Evolutionary conservation across 1,284 basidiomycete genomes (phyloP), one percentile per base, ranked within the genome.

Genomic region (Termitomyces sp.): DNA sequence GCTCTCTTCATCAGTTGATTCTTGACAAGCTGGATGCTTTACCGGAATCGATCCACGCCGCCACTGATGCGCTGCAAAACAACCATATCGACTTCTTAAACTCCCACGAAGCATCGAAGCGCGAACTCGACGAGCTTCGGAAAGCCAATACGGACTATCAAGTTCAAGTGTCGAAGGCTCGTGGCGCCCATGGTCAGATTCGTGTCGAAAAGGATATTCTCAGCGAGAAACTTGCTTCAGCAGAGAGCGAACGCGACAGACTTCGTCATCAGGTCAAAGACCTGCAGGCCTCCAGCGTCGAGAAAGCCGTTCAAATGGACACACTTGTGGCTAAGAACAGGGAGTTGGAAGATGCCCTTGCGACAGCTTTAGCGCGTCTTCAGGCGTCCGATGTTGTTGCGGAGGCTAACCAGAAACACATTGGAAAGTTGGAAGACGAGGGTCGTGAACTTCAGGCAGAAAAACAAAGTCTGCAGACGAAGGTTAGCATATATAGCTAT

Each of bases 161-260:
- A 61, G 71, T 83, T 21, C 83, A 89, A 60, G 63, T 91, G 8
- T 78, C 79, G 4, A 89, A 87, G 68, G 86, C 88, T 40, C 83
- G 88, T 45, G 80, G 80, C 16, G 80, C 81, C 14, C 84, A 89
- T 61, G 87, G 87, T 3, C 84, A 87, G 63, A 77, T 86, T 9
- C 81, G 86, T n/a, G 86, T 86, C 18, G 88, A 91, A 72, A 90
- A 90, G 69, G 88, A 90, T 51, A 71, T 79, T 43, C 65, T 89
- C 33, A 68, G 62, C 35, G 85, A 88, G 57, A 84, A 84, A 56
- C 67, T 88, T 24, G 68, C 65, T 33, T 69, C 71, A n/a, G 71
- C 73, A 0, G 88, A 91, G 62, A 71, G 64, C 18, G 88, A 91
- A 52, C 78, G 84, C 13, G 84, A 88, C 16, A 68, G 69, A 7